A percentile compares a stretch with the other conserved stretches of the same genome.
Conservation (phyloP, 2,329 filamentous ascomycete genomes). For the Lasiodiplodia theobromae region DNA sequence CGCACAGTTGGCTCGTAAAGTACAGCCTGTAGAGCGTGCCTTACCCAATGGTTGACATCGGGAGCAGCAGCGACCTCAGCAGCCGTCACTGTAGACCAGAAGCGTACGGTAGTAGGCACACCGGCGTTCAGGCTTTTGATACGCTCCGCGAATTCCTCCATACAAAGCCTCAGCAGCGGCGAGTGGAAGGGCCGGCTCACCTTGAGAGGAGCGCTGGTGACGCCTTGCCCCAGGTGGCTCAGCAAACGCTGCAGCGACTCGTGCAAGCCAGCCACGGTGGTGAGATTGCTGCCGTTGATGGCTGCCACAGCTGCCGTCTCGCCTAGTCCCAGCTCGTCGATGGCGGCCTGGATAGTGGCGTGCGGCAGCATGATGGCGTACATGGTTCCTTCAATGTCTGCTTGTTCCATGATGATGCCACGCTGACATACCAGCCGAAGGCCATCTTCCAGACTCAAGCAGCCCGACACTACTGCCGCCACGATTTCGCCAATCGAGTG, state of each 20-base stretch:
- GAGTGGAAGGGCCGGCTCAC: background rate
- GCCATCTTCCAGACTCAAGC: slow-evolving; percentile 44
- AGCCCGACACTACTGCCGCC: slow-evolving; percentile 45
- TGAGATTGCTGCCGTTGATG: background rate
- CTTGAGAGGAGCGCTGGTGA: background rate
- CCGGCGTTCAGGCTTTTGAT: too few relatives aligned
- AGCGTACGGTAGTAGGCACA: background rate
- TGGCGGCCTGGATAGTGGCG: background rate
- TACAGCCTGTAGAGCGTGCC: background rate
- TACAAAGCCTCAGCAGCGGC: background rate
- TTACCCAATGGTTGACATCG: background rate
- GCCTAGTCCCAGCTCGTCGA: background rate
- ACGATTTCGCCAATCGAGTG: slow-evolving; percentile 54
- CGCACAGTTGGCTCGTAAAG: background rate
- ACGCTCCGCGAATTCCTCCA: background rate
- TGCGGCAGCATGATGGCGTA: background rate
- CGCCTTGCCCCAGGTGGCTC: background rate
- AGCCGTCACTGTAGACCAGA: background rate
- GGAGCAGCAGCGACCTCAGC: background rate
- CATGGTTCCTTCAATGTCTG: background rate
- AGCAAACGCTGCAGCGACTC: background rate
- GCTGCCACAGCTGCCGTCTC: background rate
- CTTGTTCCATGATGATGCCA: slow-evolving; percentile 33
- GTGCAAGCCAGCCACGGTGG: background rate
- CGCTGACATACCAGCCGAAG: slow-evolving; percentile 44